These are phyloP conservation scores for Colletotrichum cordylinicola DNA, from an alignment of 2,329 filamentous ascomycete species.

Conservation along the genomic window DNA sequence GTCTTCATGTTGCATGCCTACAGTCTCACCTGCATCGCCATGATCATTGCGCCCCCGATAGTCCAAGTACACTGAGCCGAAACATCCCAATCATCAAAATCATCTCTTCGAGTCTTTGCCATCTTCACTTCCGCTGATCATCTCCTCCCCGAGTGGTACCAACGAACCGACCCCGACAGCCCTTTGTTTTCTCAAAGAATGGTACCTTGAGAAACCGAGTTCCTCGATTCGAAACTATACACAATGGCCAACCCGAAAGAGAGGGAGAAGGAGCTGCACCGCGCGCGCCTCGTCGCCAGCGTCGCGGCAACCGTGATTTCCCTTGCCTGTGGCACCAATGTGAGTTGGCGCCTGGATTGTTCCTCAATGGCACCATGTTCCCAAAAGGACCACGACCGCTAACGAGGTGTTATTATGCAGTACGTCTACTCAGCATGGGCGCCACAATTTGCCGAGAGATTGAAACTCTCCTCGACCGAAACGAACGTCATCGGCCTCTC, in stretches of 20 bases:
- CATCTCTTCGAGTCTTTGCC: background rate
- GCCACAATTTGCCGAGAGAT: constrained; percentile 87
- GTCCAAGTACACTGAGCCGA: constrained; percentile 11
- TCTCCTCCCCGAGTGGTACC: background rate
- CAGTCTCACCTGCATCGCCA: background rate
- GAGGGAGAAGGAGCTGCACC: constrained; percentile 56
- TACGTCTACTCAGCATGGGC: constrained; percentile 99
- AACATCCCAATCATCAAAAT: background rate
- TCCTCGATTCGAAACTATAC: background rate
- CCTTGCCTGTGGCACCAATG: constrained; percentile 91
- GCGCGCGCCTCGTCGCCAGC: constrained; percentile 80
- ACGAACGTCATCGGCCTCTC: constrained; percentile 89
- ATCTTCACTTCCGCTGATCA: background rate
- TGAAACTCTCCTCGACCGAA: constrained; percentile 89
- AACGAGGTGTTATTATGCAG: constrained; percentile 48
- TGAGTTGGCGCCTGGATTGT: constrained; percentile 46
- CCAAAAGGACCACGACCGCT: background rate
- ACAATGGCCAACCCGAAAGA: constrained; percentile 36
- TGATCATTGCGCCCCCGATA: constrained; percentile 11
- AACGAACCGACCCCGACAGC: background rate
- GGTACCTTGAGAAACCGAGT: background rate
- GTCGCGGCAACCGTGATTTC: constrained; percentile 84
- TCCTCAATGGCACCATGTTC: background rate
- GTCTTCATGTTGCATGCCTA: background rate
- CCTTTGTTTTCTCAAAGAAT: background rate